Percentiles rank a stretch among this genome's conserved stretches.
Conservation (phyloP, 2,329 filamentous ascomycete genomes). For the Colletotrichum sp. region DNA sequence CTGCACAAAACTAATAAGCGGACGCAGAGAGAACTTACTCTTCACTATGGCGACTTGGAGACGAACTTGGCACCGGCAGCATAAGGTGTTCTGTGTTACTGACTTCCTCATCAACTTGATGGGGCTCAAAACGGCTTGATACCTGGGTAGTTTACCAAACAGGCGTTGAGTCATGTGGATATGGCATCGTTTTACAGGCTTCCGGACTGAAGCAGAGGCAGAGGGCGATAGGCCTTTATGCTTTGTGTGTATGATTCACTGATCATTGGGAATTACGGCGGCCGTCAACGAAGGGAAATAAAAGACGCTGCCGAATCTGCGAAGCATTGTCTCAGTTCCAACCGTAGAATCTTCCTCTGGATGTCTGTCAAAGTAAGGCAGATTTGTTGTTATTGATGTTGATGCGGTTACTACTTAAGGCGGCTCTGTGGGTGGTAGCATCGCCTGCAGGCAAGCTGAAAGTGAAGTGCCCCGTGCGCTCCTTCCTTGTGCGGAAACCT, state of each 20-base stretch:
- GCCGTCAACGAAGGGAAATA: constrained; percentile 16
- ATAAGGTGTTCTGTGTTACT: constrained; percentile 3
- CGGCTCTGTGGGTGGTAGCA: neutral
- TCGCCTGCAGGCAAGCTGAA: neutral
- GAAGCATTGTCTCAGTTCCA: neutral
- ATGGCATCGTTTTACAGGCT: constrained; percentile 12
- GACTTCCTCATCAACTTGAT: neutral
- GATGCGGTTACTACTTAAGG: neutral
- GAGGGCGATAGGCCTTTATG: neutral
- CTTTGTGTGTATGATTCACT: constrained; percentile 20
- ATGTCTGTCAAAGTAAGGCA: neutral
- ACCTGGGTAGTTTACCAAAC: constrained; percentile 8
- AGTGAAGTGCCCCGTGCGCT: constrained; percentile 8
- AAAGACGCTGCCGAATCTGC: constrained; percentile 12
- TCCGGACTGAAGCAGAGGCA: constrained; percentile 12
- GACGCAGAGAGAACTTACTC: constrained; percentile 60
- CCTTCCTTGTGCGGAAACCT: constrained; percentile 11
- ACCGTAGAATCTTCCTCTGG: neutral
- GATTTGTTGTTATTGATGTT: neutral
- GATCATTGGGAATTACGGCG: constrained; percentile 7
- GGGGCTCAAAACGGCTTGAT: constrained; percentile 15
- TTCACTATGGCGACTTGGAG: constrained; percentile 67
- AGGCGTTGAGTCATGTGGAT: constrained; percentile 19
- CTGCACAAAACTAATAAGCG: neutral
- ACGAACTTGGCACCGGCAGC: constrained; percentile 34